Evolutionary conservation across 2,329 filamentous ascomycete species (phyloP), one percentile per base, ranked within the genome.

Genomic region (Apiospora marii): DNA sequence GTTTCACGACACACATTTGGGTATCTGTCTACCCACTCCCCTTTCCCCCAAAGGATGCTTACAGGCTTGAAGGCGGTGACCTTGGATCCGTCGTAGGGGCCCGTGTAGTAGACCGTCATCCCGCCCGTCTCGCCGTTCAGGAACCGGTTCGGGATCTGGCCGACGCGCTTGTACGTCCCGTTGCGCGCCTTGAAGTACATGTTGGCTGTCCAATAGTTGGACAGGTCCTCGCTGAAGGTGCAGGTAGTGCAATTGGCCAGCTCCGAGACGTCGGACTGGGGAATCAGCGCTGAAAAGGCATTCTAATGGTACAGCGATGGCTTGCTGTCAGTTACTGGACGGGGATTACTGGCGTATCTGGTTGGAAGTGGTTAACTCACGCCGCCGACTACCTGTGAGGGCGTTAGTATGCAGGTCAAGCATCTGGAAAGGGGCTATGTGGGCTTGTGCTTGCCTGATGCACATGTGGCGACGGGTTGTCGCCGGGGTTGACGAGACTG

Each of bases 121-220:
- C 79, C 79, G n/a, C 77, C 78, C 37, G 76, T 76, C 5, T 72
- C 73, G 37, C 79, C 76, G 10, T 78, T 78, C 70, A 78, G 75
- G 43, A 48, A 68, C 0, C 67, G 67, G 74, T 76, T 79, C 16
- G 72, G 73, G 44, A 76, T 76, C 53, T 80, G 79, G 0, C 76
- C 76, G 19, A 80, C 79, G 1, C 79, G 76, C 72, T 76, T 77
- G 73, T 68, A 90, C 72, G 83, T 87, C 22, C 90, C 90, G 77
- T 91, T 87, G 61, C 85, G 78, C 61, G 87, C 85, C 73, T 87
- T 81, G 72, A 84, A 84, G 75, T 81, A 83, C 1, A 93, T 82
- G 73, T 85, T 85, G 0, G 92, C 91, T 19, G 89, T 89, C 92
- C 92, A 93, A 82, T 94, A 93, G 77, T 90, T 92, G 72, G 88